Percentiles rank a stretch among this genome's conserved stretches.
These are phyloP conservation scores for Naganishia kalamii DNA, from an alignment of 768 basidiomycete species.

Conservation along the genomic window DNA sequence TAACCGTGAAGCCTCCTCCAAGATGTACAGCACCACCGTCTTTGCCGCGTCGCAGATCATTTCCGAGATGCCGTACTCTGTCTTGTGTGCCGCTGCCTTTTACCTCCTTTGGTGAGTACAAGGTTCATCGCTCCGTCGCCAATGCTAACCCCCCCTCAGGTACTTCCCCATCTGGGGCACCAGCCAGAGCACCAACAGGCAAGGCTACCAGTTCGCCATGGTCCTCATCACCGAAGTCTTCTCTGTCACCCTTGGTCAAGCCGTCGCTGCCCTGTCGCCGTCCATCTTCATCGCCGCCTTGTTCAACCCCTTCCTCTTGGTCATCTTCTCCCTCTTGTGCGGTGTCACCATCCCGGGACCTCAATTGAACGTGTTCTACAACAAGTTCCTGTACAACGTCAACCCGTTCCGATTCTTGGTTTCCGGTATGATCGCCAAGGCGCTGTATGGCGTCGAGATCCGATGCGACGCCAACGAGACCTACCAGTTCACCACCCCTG, in stretches of 20 bases:
- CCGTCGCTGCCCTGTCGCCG: slow-evolving; percentile 69
- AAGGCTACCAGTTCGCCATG: slow-evolving; percentile 64
- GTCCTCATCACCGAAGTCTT: slow-evolving; percentile 66
- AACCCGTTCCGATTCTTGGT: slow-evolving; percentile 64
- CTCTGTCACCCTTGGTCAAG: slow-evolving; percentile 59
- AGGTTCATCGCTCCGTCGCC: slow-evolving; percentile 58
- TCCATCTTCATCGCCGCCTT: slow-evolving; percentile 71
- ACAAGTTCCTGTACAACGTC: slow-evolving; percentile 66
- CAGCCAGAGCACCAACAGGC: slow-evolving; percentile 17
- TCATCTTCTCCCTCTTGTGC: slow-evolving; percentile 64
- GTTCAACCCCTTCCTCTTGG: slow-evolving; percentile 68
- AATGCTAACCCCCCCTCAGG: not conserved
- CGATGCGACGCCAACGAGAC: slow-evolving; percentile 55
- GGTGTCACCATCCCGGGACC: slow-evolving; percentile 70
- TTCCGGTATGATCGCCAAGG: slow-evolving; percentile 55
- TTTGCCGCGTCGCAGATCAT: slow-evolving; percentile 76
- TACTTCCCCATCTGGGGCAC: slow-evolving; percentile 13
- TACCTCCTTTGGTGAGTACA: slow-evolving; percentile 62
- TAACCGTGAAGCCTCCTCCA: slow-evolving; percentile 63
- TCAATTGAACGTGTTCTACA: slow-evolving; percentile 55
- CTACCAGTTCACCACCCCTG: slow-evolving; percentile 62
- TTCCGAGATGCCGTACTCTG: slow-evolving; percentile 67
- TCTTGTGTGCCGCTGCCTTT: slow-evolving; percentile 65
- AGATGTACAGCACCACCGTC: slow-evolving; percentile 77
- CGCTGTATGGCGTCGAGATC: slow-evolving; percentile 65